These are phyloP conservation scores for Corymbia calophylla DNA, from an alignment of 441 rosid genomes.

Conservation along the genomic window DNA sequence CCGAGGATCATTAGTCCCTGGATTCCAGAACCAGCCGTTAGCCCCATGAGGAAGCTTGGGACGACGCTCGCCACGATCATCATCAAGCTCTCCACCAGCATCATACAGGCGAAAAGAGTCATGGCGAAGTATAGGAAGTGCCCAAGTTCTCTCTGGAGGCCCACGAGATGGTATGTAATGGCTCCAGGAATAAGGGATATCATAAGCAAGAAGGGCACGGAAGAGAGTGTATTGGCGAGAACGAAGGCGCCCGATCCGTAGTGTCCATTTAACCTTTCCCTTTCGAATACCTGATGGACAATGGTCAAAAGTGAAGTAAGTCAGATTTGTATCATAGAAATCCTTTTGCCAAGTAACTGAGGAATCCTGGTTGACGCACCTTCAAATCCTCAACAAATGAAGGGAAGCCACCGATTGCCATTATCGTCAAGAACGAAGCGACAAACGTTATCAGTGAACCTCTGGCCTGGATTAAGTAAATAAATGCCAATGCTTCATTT, in stretches of 20 bases:
- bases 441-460: not conserved
- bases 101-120: conserved; percentile 26
- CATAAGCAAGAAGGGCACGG: conserved; percentile 30
- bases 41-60: conserved; percentile 48
- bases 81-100: conserved; percentile 57
- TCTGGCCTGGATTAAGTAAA: not conserved
- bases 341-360: not conserved
- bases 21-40: conserved; percentile 45
- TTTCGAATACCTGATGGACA: not conserved
- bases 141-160: conserved; percentile 26
- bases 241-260: conserved; percentile 21
- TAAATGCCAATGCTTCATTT: not conserved
- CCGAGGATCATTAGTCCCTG: conserved; percentile 40
- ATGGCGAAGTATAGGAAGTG: conserved; percentile 31
- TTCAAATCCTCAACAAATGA: not conserved
- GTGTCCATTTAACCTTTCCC: not conserved
- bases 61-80: conserved; percentile 51
- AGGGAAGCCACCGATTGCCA: not conserved
- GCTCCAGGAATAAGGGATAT: conserved; percentile 43
- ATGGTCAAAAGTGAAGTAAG: not conserved
- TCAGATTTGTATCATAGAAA: not conserved
- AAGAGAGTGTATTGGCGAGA: conserved; percentile 37
- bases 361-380: not conserved
- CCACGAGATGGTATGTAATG: conserved; percentile 32
- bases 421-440: not conserved